Conservation (phyloP, 345 rosid species). For the Clarkia xantiana region DNA sequence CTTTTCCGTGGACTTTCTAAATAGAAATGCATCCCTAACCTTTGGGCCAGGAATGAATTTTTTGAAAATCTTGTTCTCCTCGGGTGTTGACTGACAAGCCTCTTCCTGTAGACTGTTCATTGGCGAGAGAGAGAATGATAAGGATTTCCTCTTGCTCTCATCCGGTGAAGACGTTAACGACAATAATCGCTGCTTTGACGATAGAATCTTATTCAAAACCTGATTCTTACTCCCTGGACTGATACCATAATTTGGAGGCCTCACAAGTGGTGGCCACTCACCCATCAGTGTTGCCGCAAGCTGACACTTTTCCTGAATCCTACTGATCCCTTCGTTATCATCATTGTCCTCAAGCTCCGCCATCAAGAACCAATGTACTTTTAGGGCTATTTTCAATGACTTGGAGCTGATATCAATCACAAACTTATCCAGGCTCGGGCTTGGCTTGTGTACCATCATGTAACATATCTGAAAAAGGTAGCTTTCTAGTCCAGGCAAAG, state of each 20-base stretch:
- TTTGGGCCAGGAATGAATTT: slow-evolving; percentile 88
- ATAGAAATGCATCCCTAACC: slow-evolving; percentile 85
- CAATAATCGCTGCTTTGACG: slow-evolving; percentile 80
- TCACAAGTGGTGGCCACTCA: slow-evolving; percentile 76
- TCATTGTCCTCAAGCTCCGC: slow-evolving; percentile 94
- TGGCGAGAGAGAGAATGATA: slow-evolving; percentile 52
- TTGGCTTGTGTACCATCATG: slow-evolving; percentile 92
- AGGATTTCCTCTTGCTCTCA: slow-evolving; percentile 32
- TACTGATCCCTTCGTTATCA: slow-evolving; percentile 88
- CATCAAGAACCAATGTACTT: slow-evolving; percentile 97
- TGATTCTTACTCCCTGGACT: slow-evolving; percentile 87
- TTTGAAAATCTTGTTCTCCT: slow-evolving; percentile 76
- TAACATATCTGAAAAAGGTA: slow-evolving; percentile 90
- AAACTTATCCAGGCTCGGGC: slow-evolving; percentile 96
- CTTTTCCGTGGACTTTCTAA: slow-evolving; percentile 87
- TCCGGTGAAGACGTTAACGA: slow-evolving; percentile 79
- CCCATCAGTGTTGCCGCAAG: slow-evolving; percentile 94
- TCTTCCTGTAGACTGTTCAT: slow-evolving; percentile 57
- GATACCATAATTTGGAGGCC: slow-evolving; percentile 29
- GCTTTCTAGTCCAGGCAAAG: slow-evolving; percentile 80
- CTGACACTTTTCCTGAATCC: slow-evolving; percentile 98
- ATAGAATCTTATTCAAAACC: slow-evolving; percentile 62
- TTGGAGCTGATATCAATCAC: slow-evolving; percentile 78
- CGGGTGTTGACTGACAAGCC: slow-evolving; percentile 44
- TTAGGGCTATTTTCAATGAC: slow-evolving; percentile 75